Evolutionary conservation across 768 basidiomycete genomes (phyloP).

Genomic region (Boletus sp.): DNA sequence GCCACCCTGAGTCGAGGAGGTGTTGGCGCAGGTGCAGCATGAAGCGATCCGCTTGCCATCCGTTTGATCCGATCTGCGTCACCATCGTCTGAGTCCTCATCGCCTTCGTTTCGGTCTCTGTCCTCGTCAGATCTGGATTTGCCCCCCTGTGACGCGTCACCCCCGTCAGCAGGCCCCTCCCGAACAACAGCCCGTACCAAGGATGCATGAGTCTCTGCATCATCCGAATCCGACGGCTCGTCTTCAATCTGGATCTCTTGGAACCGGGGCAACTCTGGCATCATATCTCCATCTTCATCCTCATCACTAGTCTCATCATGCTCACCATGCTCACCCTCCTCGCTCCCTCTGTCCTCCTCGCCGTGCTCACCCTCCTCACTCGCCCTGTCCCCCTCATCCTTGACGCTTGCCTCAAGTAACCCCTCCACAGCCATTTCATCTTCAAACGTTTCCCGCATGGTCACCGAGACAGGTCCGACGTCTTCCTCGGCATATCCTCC

Average conservation of each 20-base stretch:
- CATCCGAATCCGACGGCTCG: slow-evolving; percentile 28
- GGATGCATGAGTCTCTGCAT: slow-evolving; percentile 23
- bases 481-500: background rate
- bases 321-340: background rate
- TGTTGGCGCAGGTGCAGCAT: background rate
- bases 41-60: slow-evolving; percentile 12
- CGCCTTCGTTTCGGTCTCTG: background rate
- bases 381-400: background rate
- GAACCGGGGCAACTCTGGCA: slow-evolving; percentile 1
- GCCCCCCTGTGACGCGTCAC: background rate
- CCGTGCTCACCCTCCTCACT: background rate
- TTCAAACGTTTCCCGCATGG: slow-evolving; percentile 5
- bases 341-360: background rate
- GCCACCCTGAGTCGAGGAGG: slow-evolving; percentile 1
- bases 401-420: slow-evolving; percentile 12
- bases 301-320: background rate
- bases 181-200: slow-evolving; percentile 3
- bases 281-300: background rate
- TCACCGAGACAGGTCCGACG: background rate
- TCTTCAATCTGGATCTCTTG: slow-evolving; percentile 8
- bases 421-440: slow-evolving; percentile 26
- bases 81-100: background rate
- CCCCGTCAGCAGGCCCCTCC: background rate
- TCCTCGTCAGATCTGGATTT: background rate
- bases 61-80: slow-evolving; percentile 13